These are phyloP conservation scores for Eucalyptus erythrocorys DNA, from an alignment of 345 rosid species.

Conservation along the genomic window DNA sequence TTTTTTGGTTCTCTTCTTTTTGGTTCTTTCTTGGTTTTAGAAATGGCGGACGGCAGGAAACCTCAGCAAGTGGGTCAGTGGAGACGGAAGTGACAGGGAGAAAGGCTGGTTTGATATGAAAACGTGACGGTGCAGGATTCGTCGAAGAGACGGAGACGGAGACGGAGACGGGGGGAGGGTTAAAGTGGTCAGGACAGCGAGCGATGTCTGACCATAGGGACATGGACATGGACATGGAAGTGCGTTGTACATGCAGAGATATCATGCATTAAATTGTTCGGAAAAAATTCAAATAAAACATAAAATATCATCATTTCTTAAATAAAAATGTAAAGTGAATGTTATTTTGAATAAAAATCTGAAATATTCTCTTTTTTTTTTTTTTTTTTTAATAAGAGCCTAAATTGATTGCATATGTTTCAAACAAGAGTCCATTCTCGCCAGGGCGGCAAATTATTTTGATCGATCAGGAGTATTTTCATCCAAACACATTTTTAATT, in stretches of 20 bases:
- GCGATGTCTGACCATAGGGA: not conserved
- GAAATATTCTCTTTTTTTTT: fast-evolving
- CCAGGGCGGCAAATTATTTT: fast-evolving
- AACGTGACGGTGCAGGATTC: not conserved
- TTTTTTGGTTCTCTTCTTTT: not conserved
- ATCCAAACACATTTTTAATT: no score
- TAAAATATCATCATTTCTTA: fast-evolving
- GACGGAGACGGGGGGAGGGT: not conserved
- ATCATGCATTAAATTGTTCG: no score
- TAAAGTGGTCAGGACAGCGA: not conserved
- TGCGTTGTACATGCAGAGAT: not conserved
- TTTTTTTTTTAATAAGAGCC: fast-evolving
- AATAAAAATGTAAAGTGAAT: no score
- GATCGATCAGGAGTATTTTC: fast-evolving
- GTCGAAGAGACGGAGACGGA: not conserved
- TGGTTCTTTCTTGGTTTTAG: not conserved
- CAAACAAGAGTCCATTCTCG: fast-evolving
- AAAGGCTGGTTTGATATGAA: not conserved
- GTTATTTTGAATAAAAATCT: no score
- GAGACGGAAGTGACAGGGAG: not conserved
- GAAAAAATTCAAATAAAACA: no score
- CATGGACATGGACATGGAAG: not conserved
- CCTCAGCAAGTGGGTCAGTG: not conserved
- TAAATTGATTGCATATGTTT: fast-evolving
- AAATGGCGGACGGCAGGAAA: not conserved